phyloP scores from a whole-genome alignment of 2,329 filamentous ascomycete genomes.

The Arthrobotrys sphaeroides region DNA sequence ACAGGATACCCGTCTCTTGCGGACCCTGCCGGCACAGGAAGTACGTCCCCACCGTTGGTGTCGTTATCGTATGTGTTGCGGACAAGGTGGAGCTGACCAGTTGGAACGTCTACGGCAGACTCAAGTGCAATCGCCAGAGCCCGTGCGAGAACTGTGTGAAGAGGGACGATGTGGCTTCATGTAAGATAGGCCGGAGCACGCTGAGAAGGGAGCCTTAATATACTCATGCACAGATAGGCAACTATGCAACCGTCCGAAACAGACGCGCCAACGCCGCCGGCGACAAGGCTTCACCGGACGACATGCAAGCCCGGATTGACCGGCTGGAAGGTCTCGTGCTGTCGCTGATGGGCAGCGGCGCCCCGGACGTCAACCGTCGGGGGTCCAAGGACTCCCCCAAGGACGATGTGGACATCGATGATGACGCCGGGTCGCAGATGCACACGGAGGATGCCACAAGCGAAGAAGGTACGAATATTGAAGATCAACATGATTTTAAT shows the following conservation, averaged over 20 bases:
- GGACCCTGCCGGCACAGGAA: conserved; percentile 58
- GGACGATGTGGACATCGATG: conserved; percentile 67
- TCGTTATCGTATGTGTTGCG: conserved; percentile 37
- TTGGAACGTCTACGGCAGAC: conserved; percentile 61
- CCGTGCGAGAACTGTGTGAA: conserved; percentile 96
- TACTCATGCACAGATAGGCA: conserved; percentile 51
- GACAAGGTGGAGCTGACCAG: conserved; percentile 2
- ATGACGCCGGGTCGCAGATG: conserved; percentile 65
- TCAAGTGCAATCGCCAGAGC: conserved; percentile 91
- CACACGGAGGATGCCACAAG: conserved; percentile 55
- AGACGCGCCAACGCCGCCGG: conserved; percentile 52
- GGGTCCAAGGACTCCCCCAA: conserved; percentile 60
- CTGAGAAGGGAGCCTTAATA: conserved; percentile 1
- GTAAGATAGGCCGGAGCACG: conserved; percentile 75
- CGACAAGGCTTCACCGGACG: conserved; percentile 71
- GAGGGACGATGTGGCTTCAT: conserved; percentile 80
- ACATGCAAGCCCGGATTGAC: conserved; percentile 99
- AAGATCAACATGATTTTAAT: conserved; percentile 62
- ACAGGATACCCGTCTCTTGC: conserved; percentile 57
- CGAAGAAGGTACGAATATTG: conserved; percentile 55
- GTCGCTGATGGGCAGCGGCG: conserved; percentile 78
- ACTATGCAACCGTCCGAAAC: conserved; percentile 51
- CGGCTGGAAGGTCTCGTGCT: conserved; percentile 90
- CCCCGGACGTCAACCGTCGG: conserved; percentile 55
- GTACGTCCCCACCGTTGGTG: conserved; percentile 51